Evolutionary conservation across 768 basidiomycete species (phyloP), one percentile per base, ranked within the genome.

Genomic region (Russula lepida): DNA sequence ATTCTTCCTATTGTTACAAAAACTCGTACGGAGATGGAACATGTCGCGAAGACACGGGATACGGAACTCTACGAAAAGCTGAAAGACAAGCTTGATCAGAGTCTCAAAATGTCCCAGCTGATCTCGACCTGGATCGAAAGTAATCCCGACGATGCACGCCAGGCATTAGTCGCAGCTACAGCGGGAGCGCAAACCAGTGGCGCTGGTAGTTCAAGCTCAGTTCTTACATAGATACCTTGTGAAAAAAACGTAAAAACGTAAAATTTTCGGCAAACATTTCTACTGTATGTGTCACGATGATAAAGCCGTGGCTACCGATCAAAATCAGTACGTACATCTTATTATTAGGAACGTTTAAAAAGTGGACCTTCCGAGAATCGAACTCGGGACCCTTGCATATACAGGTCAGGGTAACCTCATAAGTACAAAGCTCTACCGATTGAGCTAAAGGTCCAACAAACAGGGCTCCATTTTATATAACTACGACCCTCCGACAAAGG

Each of bases 351-450:
- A 35, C 7, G 7, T 28, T 28, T 52, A 76, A 77, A 78, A 67
- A 68, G n/a, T 80, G 78, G 78, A 79, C 79, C 79, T 78, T 78
- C 79, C 79, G 80, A 80, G 79, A 77, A 77, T 80, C 77, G 79
- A 80, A 80, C 79, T 80, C 80, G 79, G 79, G 79, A 81, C 79
- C 79, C 78, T 81, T 81, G 79, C 79, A 80, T 80, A n/a, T n/a
- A 50, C 19, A 43, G 56, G 69, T 68, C 54, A 72, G 68, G 73
- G 69, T 74, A 80, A 75, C 79, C 79, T 68, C 79, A 80, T 80
- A 80, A 80, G 79, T 80, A 80, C 79, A 81, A 80, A 78, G 79
- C 79, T 81, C 79, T 80, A 79, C 79, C 79, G 71, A 80, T 78
- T 80, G 79, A 81, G 79, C 79, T 80, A 80, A 79, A 78, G 80